Conservation (phyloP, 192 early-diverging fungal genomes). For the Mortierella hygrophila region DNA sequence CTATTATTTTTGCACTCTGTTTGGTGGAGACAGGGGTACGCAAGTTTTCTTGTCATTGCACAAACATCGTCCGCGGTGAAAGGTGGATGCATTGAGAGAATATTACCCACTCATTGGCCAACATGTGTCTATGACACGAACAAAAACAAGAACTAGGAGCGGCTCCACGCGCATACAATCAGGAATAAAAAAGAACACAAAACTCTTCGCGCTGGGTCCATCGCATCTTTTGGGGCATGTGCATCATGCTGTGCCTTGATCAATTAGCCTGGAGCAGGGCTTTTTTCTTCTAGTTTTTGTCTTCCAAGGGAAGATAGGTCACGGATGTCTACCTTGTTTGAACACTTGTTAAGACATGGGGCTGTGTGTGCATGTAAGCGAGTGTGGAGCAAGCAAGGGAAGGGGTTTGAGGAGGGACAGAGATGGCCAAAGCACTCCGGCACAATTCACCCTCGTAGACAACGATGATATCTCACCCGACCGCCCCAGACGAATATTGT, state of each 20-base stretch:
- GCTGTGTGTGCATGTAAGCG: not conserved
- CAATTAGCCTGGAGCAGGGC: no score
- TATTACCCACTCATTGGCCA: not conserved
- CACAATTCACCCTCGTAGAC: not conserved
- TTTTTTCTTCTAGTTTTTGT: no score
- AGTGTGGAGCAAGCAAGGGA: not conserved
- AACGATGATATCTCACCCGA: not conserved
- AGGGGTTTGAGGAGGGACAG: not conserved
- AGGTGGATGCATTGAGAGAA: not conserved
- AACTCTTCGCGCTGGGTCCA: not conserved
- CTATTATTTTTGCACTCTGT: not conserved
- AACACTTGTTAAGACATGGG: not conserved
- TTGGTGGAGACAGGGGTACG: not conserved
- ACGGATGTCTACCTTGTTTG: not conserved
- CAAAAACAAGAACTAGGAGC: not conserved
- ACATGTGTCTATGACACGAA: not conserved
- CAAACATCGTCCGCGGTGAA: not conserved
- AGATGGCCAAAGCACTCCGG: constrained; percentile 4
- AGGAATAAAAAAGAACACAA: not conserved
- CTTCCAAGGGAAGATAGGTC: not conserved
- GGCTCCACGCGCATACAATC: not conserved
- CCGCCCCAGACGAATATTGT: not conserved
- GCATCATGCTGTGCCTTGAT: no score
- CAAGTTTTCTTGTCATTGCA: not conserved
- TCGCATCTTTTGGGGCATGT: no score